Evolutionary conservation across 768 basidiomycete genomes (phyloP), one percentile per base, ranked within the genome.

Genomic region (Daedaleopsis sinensis): DNA sequence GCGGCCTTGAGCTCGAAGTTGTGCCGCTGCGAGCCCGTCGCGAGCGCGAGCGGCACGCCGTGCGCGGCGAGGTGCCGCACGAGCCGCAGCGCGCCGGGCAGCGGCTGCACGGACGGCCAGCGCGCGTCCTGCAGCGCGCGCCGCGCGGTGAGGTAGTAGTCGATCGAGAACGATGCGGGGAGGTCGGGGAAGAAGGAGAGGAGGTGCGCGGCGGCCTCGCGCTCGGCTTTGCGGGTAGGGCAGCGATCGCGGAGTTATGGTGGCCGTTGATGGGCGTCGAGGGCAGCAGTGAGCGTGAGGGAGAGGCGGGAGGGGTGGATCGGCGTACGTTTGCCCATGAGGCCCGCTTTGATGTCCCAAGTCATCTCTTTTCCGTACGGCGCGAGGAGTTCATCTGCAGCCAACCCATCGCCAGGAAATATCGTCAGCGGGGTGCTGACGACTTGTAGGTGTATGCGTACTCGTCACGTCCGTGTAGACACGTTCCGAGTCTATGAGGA

Each of bases 271-370:
- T 19, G 27, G 6, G 39, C 19, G 12, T 1, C 24, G 19, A 27
- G 48, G 32, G 43, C 37, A 15, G 27, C 15, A 19, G 38, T 48
- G 24, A 51, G 35, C 38, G n/a, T 16, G 16, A 12, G 12, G 37
- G 11, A 21, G 18, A 4, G 19, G 13, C 12, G 32, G n/a, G 63
- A 16, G 27, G 39, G 10, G 27, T 48, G 23, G 32, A 52, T 21
- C 47, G 47, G 72, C 79, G 57, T 51, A 91, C 92, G 84, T 79
- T 89, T 91, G 57, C 93, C 93, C 93, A 94, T 94, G 59, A 90
- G 83, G 0, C 88, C 90, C n/a, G 90, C 87, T 70, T 94, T 93
- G 59, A 94, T 91, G 58, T 91, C 88, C 91, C 91, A 93, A 3
- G 90, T 90, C 88, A 94, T 91, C 63, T 83, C 75, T 62, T 85